phyloP scores from a whole-genome alignment of 805 yeast genomes.

The Wickerhamiella siamensis region DNA sequence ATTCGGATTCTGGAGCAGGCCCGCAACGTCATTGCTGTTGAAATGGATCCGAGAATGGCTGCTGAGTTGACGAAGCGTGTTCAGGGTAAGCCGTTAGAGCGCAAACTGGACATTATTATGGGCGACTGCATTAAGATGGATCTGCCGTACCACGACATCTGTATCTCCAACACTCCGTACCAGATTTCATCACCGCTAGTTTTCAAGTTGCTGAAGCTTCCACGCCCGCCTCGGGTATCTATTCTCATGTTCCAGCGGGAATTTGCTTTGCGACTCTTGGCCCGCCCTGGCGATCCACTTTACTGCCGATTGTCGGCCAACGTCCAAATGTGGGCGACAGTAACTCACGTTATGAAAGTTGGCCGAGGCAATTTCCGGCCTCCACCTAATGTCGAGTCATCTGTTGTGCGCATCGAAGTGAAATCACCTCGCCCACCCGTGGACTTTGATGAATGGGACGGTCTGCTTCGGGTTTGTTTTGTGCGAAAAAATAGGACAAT shows the following conservation, averaged over 20 bases:
- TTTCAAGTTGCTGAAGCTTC: constrained; percentile 78
- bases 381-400: constrained; percentile 96
- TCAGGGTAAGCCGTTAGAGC: constrained; percentile 88
- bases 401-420: constrained; percentile 86
- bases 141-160: constrained; percentile 84
- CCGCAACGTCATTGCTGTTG: constrained; percentile 85
- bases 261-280: constrained; percentile 82
- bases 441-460: constrained; percentile 95
- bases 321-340: constrained; percentile 99
- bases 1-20: constrained; percentile 88
- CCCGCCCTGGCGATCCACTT: constrained; percentile 90
- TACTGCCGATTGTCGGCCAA: constrained; percentile 91
- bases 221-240: constrained; percentile 87
- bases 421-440: constrained; percentile 88
- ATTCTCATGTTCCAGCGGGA: constrained; percentile 97
- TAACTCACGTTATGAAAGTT: constrained; percentile 95
- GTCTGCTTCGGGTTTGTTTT: constrained; percentile 76
- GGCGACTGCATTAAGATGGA: constrained; percentile 97
- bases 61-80: constrained; percentile 96
- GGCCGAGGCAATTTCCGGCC: constrained; percentile 95
- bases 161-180: constrained; percentile 94
- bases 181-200: constrained; percentile 95
- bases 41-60: constrained; percentile 99
- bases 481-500: constrained; percentile 88
- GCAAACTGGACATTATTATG: constrained; percentile 75